Conservation (phyloP, 352 stramenopile species). For the Phytophthora hibernalis region DNA sequence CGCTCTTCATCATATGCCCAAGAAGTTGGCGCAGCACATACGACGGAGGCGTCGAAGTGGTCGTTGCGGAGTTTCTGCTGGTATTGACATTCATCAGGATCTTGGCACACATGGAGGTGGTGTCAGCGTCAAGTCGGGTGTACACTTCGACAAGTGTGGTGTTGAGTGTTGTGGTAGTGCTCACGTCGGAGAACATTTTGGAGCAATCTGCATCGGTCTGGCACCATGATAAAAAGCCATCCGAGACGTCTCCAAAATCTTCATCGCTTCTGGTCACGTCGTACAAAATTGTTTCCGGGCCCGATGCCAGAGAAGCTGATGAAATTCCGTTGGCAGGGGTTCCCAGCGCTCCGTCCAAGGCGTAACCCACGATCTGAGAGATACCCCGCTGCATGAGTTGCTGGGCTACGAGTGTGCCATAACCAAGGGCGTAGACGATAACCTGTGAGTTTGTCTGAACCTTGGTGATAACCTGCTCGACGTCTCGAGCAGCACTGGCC, state of each 20-base stretch:
- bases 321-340: not conserved
- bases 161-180: conserved; percentile 36
- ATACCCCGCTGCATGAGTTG: conserved; percentile 64
- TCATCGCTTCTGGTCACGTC: conserved; percentile 47
- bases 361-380: conserved; percentile 60
- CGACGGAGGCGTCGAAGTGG: conserved; percentile 38
- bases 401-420: conserved; percentile 72
- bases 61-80: conserved; percentile 19
- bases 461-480: conserved; percentile 59
- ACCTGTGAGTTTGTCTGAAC: conserved; percentile 51
- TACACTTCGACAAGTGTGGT: conserved; percentile 47
- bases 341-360: conserved; percentile 62
- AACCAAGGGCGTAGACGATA: conserved; percentile 73
- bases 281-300: conserved; percentile 6
- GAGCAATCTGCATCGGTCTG: conserved; percentile 52
- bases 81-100: conserved; percentile 26
- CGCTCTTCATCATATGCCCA: conserved; percentile 54
- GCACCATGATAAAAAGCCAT: conserved; percentile 58
- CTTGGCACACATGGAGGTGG: conserved; percentile 31
- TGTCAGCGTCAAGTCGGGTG: conserved; percentile 45
- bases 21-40: conserved; percentile 58
- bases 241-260: conserved; percentile 50
- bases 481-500: conserved; percentile 64
- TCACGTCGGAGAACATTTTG: conserved; percentile 41
- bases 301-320: not conserved